Conservation (phyloP, 139 green algal species). For the Tetradesmus obliquus region DNA sequence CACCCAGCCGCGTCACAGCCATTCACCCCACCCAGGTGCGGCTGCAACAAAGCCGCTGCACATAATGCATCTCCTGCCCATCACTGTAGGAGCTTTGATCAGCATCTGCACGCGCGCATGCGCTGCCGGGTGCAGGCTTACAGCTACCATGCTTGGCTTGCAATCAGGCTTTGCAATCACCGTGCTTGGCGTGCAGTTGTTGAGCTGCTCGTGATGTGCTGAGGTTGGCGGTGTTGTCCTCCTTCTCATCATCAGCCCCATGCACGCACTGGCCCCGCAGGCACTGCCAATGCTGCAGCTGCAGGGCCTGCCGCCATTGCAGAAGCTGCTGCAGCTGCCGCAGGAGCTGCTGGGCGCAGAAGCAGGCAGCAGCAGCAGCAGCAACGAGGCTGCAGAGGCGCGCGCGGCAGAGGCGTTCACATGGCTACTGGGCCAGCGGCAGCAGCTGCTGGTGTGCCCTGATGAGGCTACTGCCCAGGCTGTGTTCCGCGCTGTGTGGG, state of each 20-base stretch:
- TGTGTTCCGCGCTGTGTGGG: background rate
- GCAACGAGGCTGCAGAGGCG: background rate
- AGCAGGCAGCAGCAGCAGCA: background rate
- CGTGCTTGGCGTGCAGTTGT: background rate
- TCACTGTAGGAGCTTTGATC: no score
- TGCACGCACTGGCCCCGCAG: background rate
- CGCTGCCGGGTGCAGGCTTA: no score
- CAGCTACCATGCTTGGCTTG: no score
- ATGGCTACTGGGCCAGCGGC: constrained; percentile 6
- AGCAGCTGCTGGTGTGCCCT: background rate
- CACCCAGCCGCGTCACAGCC: background rate
- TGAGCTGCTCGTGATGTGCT: background rate
- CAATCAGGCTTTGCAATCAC: no score
- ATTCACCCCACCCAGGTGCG: background rate
- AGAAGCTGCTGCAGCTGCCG: background rate
- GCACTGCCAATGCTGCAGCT: constrained; percentile 8
- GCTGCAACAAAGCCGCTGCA: background rate
- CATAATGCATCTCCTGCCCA: no score
- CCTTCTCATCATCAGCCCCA: background rate
- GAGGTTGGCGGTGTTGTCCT: background rate
- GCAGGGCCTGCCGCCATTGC: background rate
- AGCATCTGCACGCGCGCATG: no score
- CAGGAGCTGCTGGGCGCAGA: constrained; percentile 1
- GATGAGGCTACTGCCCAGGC: background rate
- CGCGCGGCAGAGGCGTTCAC: constrained; percentile 6